These are phyloP conservation scores for Mortierella sp. DNA, from an alignment of 371 early-diverging fungal genomes.

Conservation along the genomic window DNA sequence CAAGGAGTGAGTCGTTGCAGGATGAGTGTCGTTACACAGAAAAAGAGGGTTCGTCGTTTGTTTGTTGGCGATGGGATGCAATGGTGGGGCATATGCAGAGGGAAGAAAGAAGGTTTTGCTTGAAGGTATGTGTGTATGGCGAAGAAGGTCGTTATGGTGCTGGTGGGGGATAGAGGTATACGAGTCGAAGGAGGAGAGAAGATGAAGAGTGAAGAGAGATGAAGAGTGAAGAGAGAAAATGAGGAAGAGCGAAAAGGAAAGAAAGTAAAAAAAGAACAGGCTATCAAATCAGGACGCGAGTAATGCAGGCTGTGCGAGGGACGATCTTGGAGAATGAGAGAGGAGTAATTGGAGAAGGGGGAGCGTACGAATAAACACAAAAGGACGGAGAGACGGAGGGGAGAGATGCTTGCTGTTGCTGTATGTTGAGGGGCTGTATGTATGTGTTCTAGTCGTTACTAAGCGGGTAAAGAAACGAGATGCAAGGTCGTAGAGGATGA, in stretches of 20 bases:
- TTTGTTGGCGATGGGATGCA: neutral
- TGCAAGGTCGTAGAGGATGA: constrained; percentile 4
- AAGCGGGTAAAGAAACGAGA: neutral
- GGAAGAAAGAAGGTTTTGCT: neutral
- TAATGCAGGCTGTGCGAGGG: constrained; percentile 3
- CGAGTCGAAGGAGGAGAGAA: neutral
- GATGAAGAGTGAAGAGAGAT: neutral
- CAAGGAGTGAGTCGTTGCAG: neutral
- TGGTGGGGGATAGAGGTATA: neutral
- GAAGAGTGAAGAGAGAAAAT: neutral
- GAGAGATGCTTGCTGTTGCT: neutral
- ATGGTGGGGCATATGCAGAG: neutral
- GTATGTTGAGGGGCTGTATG: neutral
- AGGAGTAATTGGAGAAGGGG: neutral
- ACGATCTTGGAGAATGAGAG: neutral
- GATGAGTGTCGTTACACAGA: constrained; percentile 1
- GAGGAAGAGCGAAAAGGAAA: neutral
- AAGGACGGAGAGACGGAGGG: neutral
- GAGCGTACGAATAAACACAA: neutral
- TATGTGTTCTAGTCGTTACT: neutral
- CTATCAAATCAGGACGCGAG: neutral
- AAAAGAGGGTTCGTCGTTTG: neutral
- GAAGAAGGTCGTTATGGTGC: neutral
- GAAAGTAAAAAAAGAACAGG: neutral
- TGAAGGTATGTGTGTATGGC: neutral